These are phyloP conservation scores for Datura wrightii DNA, from an alignment of 257 asterid genomes.

Conservation along the genomic window DNA sequence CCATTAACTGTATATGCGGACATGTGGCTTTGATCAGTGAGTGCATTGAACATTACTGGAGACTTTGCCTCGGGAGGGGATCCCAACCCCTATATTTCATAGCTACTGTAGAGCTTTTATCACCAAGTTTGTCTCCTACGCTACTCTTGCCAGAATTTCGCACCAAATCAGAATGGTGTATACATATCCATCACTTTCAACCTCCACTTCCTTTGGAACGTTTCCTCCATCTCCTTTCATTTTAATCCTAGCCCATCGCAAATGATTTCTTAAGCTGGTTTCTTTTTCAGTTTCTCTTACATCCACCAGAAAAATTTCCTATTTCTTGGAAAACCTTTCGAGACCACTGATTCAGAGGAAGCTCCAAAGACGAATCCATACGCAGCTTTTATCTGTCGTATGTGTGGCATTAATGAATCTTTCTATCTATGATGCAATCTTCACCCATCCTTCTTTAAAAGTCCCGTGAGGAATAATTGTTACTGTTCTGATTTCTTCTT, in stretches of 20 bases:
- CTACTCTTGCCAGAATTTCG: neutral
- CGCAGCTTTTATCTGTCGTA: neutral
- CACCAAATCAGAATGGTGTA: neutral
- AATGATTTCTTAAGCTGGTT: neutral
- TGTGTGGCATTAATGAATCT: slow-evolving; percentile 14
- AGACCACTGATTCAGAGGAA: neutral
- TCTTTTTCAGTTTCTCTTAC: neutral
- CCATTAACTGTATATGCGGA: no score
- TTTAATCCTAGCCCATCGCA: neutral
- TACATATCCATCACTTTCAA: neutral
- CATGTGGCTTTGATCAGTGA: no score
- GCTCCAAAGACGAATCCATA: neutral
- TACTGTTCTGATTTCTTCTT: neutral
- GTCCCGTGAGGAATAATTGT: neutral
- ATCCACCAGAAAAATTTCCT: neutral
- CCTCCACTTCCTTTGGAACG: neutral
- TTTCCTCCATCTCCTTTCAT: neutral
- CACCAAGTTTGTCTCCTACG: neutral
- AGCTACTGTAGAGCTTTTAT: neutral
- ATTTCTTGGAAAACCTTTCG: slow-evolving; percentile 9
- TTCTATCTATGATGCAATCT: slow-evolving; percentile 5
- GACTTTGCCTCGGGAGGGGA: no score
- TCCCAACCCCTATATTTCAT: neutral
- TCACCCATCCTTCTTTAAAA: slow-evolving; percentile 7
- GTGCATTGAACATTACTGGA: no score